Conservation (phyloP, 768 basidiomycete species). For the Paxillus rubicundulus region DNA sequence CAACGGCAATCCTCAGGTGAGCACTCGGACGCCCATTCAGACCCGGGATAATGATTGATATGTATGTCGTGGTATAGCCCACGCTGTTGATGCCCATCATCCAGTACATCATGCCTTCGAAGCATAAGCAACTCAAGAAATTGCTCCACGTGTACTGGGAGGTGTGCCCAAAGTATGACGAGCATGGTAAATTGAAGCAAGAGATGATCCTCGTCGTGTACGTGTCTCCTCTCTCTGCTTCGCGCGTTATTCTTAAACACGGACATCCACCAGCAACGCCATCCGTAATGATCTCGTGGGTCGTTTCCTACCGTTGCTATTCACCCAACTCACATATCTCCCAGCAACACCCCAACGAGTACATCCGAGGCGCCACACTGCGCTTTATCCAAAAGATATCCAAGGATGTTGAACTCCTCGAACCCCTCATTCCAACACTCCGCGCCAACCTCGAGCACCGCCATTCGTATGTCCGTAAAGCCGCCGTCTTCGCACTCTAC, state of each 20-base stretch:
- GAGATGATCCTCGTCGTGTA: constrained; percentile 99
- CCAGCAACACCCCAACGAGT: constrained; percentile 99
- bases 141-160: constrained; percentile 95
- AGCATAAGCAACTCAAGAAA: constrained; percentile 97
- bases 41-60: constrained; percentile 1
- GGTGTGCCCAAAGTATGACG: constrained; percentile 96
- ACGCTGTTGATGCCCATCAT: constrained; percentile 95
- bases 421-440: constrained; percentile 92
- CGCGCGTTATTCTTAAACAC: constrained; percentile 37
- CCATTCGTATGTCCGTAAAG: constrained; percentile 97
- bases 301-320: constrained; percentile 8
- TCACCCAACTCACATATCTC: background rate
- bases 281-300: constrained; percentile 73
- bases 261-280: constrained; percentile 25
- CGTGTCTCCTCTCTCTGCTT: constrained; percentile 33
- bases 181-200: constrained; percentile 95
- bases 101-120: constrained; percentile 94
- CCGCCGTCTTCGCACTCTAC: constrained; percentile 94
- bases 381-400: constrained; percentile 95
- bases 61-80: constrained; percentile 49
- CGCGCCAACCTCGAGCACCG: constrained; percentile 94
- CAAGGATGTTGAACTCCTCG: constrained; percentile 89
- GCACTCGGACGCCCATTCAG: constrained; percentile 18
- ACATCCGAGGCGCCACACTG: constrained; percentile 96
- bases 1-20: constrained; percentile 90